Base-by-base conservation (phyloP, 768 basidiomycete genomes). In the Fomitopsis serialis region DNA sequence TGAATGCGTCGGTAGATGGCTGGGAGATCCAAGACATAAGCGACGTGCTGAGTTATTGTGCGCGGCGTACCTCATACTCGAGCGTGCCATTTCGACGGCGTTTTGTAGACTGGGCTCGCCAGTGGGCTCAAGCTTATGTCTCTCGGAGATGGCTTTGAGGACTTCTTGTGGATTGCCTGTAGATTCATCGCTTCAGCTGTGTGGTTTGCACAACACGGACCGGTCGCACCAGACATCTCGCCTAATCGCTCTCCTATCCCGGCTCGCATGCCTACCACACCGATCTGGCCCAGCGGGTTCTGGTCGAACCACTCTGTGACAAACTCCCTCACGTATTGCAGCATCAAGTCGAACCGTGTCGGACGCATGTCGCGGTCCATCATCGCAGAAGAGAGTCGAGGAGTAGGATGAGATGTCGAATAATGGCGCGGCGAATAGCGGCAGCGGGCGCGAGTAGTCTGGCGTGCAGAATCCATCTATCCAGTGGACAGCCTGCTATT, bases 231-330 rank as follows among this genome's bases (percentile, higher is more conserved):
- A 61, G 94, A 90, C 85, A 99, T 90, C 55, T 93, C 89, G 1
- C 91, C 83, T 40, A 98, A 73, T 2, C 91, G 81, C 68, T 98
- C 97, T 0, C 93, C 94, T 22, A 98, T 68, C 0, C 97, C 92
- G 32, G 90, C 83, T 22, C 94, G 77, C 82, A 98, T 92, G 5
- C 91, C 92, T 17, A 98, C 92, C 27, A 98, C 74, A 1, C 94
- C 96, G 58, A 99, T 91, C 70, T 98, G 97, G 21, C 96, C 95
- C 12, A 99, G 77, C 1, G 97, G 97, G 64, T 99, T 99, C 72
- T 98, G 97, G 71, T 99, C 97, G 68, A 98, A 99, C 95, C 96
- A 99, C 67, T 99, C 97, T 7, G 80, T 74, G 25, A 98, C 79
- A 60, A 98, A 99, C 61, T 92, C 91, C 54, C 93, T 81, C 13